Base-by-base conservation (phyloP, 2,329 filamentous ascomycete species). In the Cercospora brassicicola region DNA sequence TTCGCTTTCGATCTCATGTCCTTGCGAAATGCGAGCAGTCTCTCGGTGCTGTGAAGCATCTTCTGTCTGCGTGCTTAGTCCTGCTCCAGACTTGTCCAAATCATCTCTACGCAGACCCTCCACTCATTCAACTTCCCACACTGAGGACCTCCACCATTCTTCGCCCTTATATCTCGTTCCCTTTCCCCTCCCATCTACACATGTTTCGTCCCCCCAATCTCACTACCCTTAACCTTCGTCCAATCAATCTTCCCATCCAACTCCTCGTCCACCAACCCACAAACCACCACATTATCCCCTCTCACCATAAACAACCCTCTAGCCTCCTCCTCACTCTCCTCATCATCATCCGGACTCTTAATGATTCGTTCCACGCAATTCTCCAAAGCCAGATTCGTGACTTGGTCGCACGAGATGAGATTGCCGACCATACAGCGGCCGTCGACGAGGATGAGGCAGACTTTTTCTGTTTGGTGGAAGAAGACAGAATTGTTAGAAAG, bases 191-290 rank as follows among this genome's bases (percentile, higher is more conserved):
- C 20, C 20, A 30, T 23, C 48, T 72, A 73, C n/a, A 71, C 67
- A 69, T 73, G 71, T 81, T 95, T 97, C 75, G 93, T 94, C 63
- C 89, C 89, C 67, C 92, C 92, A 75, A 98, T 91, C 31, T 91
- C 88, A 67, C 90, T 88, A 4, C 94, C 94, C 78, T 91, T 90
- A 45, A 99, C 95, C 79, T 96, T 90, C 20, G 86, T 85, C 95
- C 95, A 99, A 82, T 97, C 90, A 77, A 99, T 98, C 75, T 90
- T 93, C 45, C 85, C 87, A 81, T 99, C 95, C 67, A 98, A 83
- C 74, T 91, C 87, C 80, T 97, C 94, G 79, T 99, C 93, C 33
- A 99, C 90, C 66, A 96, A 84, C 2, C 95, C 95, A 67, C 95
- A 91, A 15, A 96, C 86, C 70, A 93, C 94, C 59, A 99, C 94